Evolutionary conservation across 2,329 filamentous ascomycete genomes (phyloP).

Genomic region (Nothophoma quercina): DNA sequence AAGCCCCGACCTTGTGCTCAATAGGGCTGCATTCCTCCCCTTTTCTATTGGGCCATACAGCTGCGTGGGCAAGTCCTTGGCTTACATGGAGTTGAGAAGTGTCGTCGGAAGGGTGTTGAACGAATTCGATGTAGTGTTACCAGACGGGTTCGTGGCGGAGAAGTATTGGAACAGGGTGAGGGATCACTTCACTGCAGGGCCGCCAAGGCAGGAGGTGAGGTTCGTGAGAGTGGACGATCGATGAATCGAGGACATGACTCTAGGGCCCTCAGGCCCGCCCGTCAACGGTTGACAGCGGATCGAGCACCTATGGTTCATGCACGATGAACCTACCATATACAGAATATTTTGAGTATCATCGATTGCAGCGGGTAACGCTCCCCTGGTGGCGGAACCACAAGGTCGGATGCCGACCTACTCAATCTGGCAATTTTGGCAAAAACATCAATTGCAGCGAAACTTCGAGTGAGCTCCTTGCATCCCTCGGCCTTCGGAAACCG

Average conservation of each 20-base stretch:
- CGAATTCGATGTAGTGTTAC: slow-evolving; percentile 60
- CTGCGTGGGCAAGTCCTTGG: slow-evolving; percentile 72
- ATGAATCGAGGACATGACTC: background rate
- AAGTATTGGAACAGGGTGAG: slow-evolving; percentile 29
- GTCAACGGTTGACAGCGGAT: background rate
- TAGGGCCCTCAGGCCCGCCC: background rate
- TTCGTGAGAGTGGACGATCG: slow-evolving; percentile 17
- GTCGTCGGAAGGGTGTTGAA: slow-evolving; percentile 66
- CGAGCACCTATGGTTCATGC: background rate
- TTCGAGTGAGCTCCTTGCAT: background rate
- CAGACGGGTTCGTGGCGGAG: slow-evolving; percentile 23
- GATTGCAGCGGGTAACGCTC: background rate
- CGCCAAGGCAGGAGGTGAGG: slow-evolving; percentile 25
- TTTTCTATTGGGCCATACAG: slow-evolving; percentile 72
- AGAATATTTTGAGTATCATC: background rate
- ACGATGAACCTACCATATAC: background rate
- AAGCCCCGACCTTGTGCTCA: slow-evolving; percentile 25
- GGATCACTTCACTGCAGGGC: slow-evolving; percentile 36
- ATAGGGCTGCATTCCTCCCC: slow-evolving; percentile 69
- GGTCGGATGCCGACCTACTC: background rate
- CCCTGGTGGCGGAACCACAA: background rate
- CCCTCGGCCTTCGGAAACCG: slow-evolving; percentile 6
- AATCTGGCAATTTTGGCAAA: background rate
- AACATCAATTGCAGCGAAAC: background rate
- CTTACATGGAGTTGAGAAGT: slow-evolving; percentile 69